Percentiles rank a stretch among this genome's conserved stretches.
Evolutionary conservation across 345 rosid genomes (phyloP).

Genomic region (Streptanthus diversifolius): DNA sequence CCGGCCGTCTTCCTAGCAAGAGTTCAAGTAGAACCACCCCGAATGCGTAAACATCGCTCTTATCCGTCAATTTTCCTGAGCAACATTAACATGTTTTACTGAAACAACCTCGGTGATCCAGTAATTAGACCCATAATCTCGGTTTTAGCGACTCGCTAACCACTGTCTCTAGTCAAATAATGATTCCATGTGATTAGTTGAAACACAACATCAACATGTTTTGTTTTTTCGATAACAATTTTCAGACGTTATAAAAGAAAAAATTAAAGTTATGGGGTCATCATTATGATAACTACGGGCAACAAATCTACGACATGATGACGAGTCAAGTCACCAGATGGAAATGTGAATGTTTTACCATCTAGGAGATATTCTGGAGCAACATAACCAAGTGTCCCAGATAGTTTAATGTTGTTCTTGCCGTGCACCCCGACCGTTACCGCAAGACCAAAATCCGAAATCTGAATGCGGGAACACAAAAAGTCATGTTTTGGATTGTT

Average conservation of each 20-base stretch:
- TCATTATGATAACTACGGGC: not conserved
- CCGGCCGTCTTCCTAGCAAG: slow-evolving; percentile 75
- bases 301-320: not conserved
- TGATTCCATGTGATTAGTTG: slow-evolving; percentile 23
- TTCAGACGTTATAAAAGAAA: slow-evolving; percentile 13
- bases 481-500: not conserved
- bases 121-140: not conserved
- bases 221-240: not conserved
- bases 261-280: slow-evolving; percentile 17
- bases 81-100: not conserved
- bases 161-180: not conserved
- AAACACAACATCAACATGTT: not conserved
- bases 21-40: slow-evolving; percentile 96
- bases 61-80: slow-evolving; percentile 78
- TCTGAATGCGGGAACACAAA: slow-evolving; percentile 39
- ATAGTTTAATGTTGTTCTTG: slow-evolving; percentile 68
- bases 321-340: not conserved
- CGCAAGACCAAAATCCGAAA: slow-evolving; percentile 98
- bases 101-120: not conserved
- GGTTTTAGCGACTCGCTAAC: not conserved
- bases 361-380: slow-evolving; percentile 91
- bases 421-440: slow-evolving; percentile 59
- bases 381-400: slow-evolving; percentile 93
- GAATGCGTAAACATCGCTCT: slow-evolving; percentile 91
- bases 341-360: slow-evolving; percentile 45